A percentile compares a stretch with the other conserved stretches of the same genome.
phyloP scores from a whole-genome alignment of 192 early-diverging fungal genomes.

The Kappamyces sp. region DNA sequence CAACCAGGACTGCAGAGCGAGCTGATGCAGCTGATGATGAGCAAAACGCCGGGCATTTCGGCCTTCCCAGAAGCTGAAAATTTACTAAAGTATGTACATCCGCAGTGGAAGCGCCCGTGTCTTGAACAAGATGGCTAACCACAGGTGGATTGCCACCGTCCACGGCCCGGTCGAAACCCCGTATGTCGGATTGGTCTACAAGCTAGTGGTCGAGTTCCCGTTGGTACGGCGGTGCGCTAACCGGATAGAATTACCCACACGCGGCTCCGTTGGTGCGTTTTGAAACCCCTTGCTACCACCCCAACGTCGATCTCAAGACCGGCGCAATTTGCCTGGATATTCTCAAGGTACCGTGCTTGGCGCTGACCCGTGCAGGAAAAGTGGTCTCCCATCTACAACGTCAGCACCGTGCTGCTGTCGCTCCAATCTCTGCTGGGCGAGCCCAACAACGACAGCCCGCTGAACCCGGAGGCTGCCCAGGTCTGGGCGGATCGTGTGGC shows the following conservation, averaged over 20 bases:
- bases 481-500: constrained; percentile 25
- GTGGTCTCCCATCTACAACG: constrained; percentile 53
- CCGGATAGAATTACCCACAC: constrained; percentile 39
- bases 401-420: constrained; percentile 48
- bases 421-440: constrained; percentile 52
- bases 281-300: constrained; percentile 42
- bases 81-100: constrained; percentile 19
- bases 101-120: constrained; percentile 43
- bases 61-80: constrained; percentile 62
- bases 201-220: constrained; percentile 47
- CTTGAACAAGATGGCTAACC: constrained; percentile 4
- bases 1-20: constrained; percentile 46
- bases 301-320: constrained; percentile 39
- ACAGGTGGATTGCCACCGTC: constrained; percentile 44
- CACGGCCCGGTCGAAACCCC: constrained; percentile 36
- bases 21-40: constrained; percentile 57
- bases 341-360: constrained; percentile 28
- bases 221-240: neutral
- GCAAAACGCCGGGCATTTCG: constrained; percentile 51
- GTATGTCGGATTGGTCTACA: constrained; percentile 46
- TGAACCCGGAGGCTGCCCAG: constrained; percentile 44
- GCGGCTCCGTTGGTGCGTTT: constrained; percentile 41
- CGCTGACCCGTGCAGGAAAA: constrained; percentile 31
- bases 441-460: constrained; percentile 51
- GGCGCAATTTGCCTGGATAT: constrained; percentile 52